Evolutionary conservation across 805 yeast genomes (phyloP).

Genomic region (Wickerhamomyces rabaulensis): DNA sequence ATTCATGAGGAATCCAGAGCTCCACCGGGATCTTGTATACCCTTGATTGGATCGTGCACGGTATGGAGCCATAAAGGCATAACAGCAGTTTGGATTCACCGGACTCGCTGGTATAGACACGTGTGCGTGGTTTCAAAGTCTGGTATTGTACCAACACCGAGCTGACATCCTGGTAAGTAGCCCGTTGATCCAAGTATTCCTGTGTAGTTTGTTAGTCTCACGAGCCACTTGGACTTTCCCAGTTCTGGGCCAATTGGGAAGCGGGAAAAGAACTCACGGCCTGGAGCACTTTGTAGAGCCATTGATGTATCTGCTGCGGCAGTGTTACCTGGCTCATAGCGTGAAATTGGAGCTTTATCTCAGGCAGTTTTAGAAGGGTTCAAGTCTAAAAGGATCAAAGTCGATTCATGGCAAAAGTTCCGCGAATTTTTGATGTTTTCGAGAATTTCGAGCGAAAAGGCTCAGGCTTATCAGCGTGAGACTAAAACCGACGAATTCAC

Average conservation of each 20-base stretch:
- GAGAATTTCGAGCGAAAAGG: no score
- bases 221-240: no score
- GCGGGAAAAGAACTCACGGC: constrained; percentile 30
- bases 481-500: no score
- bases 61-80: constrained; percentile 56
- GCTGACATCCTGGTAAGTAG: constrained; percentile 59
- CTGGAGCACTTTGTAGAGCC: constrained; percentile 54
- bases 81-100: constrained; percentile 61
- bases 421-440: background rate
- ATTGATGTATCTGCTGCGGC: constrained; percentile 35
- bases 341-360: no score
- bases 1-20: constrained; percentile 72
- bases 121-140: constrained; percentile 63
- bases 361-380: no score
- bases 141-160: constrained; percentile 45
- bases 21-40: constrained; percentile 50
- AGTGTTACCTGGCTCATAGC: constrained; percentile 1
- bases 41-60: constrained; percentile 24
- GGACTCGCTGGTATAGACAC: constrained; percentile 47
- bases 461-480: no score
- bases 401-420: background rate
- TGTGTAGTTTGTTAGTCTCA: constrained; percentile 7
- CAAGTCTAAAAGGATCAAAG: no score
- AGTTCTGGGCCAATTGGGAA: background rate
- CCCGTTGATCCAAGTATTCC: constrained; percentile 55